Evolutionary conservation across 768 basidiomycete genomes (phyloP), one percentile per base, ranked within the genome.

Genomic region (Trametes maxima): DNA sequence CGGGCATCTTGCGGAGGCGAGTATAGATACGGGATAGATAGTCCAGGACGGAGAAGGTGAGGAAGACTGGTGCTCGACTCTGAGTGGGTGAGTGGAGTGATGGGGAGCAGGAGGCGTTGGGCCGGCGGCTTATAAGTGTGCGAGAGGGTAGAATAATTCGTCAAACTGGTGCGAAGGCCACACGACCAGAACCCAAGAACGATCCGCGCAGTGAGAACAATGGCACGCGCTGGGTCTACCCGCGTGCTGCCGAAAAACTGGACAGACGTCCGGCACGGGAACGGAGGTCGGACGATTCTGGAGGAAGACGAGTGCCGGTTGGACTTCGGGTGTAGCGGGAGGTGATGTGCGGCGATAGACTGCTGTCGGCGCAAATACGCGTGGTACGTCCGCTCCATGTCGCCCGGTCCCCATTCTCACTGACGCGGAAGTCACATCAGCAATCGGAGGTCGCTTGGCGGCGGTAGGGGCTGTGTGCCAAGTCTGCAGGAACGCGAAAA

Each of bases 1-100:
- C 71, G 33, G 69, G 69, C 69, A 72, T 72, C 17, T 61, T 66
- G 36, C 19, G 35, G n/a, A 11, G 21, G 46, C 28, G 28, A 22
- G 36, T 45, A 46, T 14, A n/a, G 43, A 33, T n/a, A 28, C 17
- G 47, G 39, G 54, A 57, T 59, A 63, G 64, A 59, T 33, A 57
- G 64, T n/a, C 21, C 6, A 54, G 50, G 47, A 56, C 52, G 39
- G 49, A 45, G 44, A 5, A 25, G 11, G 44, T 43, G 47, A 44
- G 13, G 19, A 21, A 19, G 33, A 22, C 6, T 43, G 42, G 42
- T 10, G 28, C 42, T 22, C 44, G 39, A 55, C 46, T 44, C 51
- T 37, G 54, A 21, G 40, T 21, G 42, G 54, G 37, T 35, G 61
- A 57, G 35, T 50, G 28, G 45, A 56, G 50, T 46, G 56, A 48